phyloP scores from a whole-genome alignment of 2,329 filamentous ascomycete genomes.

The Pseudogymnoascus sp. region DNA sequence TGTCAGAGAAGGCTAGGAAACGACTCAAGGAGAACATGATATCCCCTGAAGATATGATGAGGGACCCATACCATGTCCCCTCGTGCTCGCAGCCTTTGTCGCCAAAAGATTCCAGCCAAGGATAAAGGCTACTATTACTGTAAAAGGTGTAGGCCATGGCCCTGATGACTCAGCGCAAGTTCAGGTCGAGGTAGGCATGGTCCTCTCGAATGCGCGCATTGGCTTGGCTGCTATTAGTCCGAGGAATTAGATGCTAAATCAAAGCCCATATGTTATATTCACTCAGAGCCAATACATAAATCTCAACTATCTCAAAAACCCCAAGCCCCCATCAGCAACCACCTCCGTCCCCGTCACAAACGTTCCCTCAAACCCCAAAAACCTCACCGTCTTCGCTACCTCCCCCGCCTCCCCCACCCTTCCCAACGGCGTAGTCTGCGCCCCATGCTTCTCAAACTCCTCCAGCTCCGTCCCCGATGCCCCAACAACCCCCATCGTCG shows the following conservation, averaged over 20 bases:
- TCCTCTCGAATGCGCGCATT: too few species aligned
- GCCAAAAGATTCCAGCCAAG: too few species aligned
- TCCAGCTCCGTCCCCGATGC: background rate
- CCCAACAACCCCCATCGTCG: background rate
- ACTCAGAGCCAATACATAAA: background rate
- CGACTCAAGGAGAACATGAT: background rate
- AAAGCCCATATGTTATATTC: background rate
- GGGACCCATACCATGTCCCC: background rate
- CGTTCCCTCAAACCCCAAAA: conserved; percentile 1
- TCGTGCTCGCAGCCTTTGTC: too few species aligned
- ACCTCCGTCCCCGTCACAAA: background rate
- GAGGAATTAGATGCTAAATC: background rate
- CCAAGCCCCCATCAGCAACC: background rate
- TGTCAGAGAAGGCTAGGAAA: background rate
- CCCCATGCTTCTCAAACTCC: background rate
- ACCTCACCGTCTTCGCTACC: background rate
- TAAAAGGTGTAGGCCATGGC: too few species aligned
- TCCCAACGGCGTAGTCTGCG: background rate
- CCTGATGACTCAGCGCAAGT: too few species aligned
- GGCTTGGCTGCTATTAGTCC: background rate
- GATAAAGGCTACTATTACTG: too few species aligned
- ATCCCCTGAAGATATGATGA: background rate
- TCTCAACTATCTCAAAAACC: background rate
- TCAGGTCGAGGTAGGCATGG: too few species aligned
- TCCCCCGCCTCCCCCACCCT: background rate